Conservation (phyloP, 441 rosid species). For the Manihot esculenta region DNA sequence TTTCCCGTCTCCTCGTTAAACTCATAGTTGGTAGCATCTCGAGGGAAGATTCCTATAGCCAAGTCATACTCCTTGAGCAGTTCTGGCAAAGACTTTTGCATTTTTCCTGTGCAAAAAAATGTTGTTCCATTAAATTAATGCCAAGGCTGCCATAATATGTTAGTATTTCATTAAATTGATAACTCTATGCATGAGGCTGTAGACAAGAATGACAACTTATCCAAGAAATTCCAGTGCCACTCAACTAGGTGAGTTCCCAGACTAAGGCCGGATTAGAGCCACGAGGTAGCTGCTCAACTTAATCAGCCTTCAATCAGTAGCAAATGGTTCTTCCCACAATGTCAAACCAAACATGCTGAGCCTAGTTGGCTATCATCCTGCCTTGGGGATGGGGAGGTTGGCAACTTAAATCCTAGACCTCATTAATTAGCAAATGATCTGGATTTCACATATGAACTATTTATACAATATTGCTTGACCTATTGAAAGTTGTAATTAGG, state of each 20-base stretch:
- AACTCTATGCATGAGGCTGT: background rate
- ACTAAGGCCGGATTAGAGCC: background rate
- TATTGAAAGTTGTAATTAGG: no score
- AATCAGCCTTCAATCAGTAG: conserved; percentile 5
- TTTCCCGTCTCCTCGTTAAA: conserved; percentile 75
- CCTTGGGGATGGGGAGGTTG: no score
- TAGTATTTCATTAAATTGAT: no score
- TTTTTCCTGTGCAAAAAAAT: conserved; percentile 60
- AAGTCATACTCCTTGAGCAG: conserved; percentile 76
- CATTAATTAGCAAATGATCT: no score
- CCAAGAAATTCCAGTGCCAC: background rate
- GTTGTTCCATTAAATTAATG: background rate
- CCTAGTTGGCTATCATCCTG: no score
- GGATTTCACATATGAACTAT: no score
- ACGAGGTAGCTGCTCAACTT: background rate
- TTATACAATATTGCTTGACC: no score
- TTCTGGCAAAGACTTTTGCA: conserved; percentile 93
- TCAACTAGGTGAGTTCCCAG: conserved; percentile 7
- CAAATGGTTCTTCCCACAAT: background rate
- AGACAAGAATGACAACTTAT: background rate
- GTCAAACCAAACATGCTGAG: background rate
- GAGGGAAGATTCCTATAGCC: conserved; percentile 85
- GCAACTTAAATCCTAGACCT: no score
- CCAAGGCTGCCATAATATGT: background rate
- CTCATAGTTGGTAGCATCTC: conserved; percentile 91